Percentiles rank a stretch among this genome's conserved stretches.
Evolutionary conservation across 73 alveolate genomes (phyloP).

Genomic region (Paramecium tetraurelia): DNA sequence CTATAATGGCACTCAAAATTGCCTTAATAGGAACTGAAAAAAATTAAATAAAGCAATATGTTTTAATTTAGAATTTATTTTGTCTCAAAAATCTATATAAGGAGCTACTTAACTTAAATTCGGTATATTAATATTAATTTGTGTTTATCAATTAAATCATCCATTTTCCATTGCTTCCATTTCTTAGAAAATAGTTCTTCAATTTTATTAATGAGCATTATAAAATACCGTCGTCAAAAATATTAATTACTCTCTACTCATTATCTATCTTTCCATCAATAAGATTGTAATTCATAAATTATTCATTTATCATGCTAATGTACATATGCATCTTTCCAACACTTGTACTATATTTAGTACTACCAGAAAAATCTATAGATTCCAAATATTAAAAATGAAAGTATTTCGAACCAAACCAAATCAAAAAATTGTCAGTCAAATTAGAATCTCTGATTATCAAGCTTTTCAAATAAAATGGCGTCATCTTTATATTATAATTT

Average conservation of each 20-base stretch:
- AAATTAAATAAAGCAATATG: not conserved
- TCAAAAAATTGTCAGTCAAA: not conserved
- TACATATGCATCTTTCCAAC: slow-evolving; percentile 23
- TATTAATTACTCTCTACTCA: not conserved
- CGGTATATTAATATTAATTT: not conserved
- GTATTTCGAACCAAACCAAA: not conserved
- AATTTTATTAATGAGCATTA: not conserved
- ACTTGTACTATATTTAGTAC: not conserved
- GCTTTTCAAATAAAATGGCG: not conserved
- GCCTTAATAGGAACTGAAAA: not conserved
- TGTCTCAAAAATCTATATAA: not conserved
- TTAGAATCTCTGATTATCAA: not conserved
- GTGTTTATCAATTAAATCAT: not conserved
- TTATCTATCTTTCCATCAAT: not conserved
- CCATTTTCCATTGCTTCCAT: not conserved
- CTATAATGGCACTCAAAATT: not conserved
- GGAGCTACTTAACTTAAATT: not conserved
- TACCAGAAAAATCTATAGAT: not conserved
- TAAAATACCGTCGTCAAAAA: slow-evolving; percentile 25
- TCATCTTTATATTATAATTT: not conserved
- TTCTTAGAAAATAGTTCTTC: not conserved
- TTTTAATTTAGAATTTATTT: not conserved
- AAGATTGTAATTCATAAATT: not conserved
- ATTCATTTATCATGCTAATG: slow-evolving; percentile 7
- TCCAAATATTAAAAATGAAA: not conserved